Evolutionary conservation across 805 yeast species (phyloP), one percentile per base, ranked within the genome.

Genomic region (Lachancea dasiensis): DNA sequence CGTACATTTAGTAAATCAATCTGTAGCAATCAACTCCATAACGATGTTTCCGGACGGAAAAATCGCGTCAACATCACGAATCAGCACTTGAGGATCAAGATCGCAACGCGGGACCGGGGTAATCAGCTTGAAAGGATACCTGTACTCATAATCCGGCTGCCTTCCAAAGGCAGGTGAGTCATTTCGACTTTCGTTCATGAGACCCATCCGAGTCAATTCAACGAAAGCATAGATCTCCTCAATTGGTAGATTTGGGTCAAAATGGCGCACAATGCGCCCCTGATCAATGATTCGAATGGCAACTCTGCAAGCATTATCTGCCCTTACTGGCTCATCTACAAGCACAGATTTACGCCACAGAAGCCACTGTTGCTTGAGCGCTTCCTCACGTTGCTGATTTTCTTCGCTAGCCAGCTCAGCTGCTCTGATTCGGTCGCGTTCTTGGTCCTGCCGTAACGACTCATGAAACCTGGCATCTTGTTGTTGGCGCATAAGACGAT

Each of bases 401-500:
- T 6, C 18, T 19, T 38, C 32, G 22, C 53, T 52, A 27, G 51
- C 49, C 11, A 39, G 39, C 19, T 48, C 44, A 27, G 36, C 45
- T 27, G 39, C 51, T 28, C 44, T 50, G 33, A 45, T 42, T 36
- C 67, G 56, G 43, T 63, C 54, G 47, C 68, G 67, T 36, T 69
- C 67, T 39, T 79, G 70, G 61, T 89, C 97, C 24, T 74, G 68
- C 13, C 72, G 71, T 24, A 89, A 64, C 0, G 95, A 79, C 24
- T 72, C 72, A 52, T 80, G 78, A 61, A 79, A 87, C 15, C 92
- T 86, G 31, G 72, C 63, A 52, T 86, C 92, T 59, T 89, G 96
- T 49, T 81, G 80, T 43, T 71, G 70, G 36, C 84, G 70, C 23
- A 86, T 64, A 9, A 69, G 61, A 42, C 79, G 73, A 27, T 79